Conservation (phyloP, 2,329 filamentous ascomycete species). For the Aphanocladium album region DNA sequence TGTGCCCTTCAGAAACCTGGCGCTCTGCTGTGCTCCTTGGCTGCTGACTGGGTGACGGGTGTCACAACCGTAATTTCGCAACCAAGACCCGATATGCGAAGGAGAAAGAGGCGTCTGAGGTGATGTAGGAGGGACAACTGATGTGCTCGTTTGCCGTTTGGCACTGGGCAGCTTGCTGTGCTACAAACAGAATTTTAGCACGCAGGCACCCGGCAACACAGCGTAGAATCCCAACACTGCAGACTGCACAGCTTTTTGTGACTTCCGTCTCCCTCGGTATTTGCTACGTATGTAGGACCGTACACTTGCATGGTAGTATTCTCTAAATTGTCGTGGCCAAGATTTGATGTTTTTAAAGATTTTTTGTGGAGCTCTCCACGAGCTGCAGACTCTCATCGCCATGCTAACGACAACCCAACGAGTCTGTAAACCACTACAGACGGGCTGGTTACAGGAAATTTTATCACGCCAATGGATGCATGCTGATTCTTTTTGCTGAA, state of each 20-base stretch:
- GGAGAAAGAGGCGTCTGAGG: background rate
- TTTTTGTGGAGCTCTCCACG: slow-evolving; percentile 2
- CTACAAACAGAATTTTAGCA: slow-evolving; percentile 6
- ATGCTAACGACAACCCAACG: too few species aligned
- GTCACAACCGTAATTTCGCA: background rate
- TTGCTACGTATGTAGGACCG: background rate
- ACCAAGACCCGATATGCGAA: background rate
- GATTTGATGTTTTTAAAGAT: background rate
- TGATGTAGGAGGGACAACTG: slow-evolving; percentile 3
- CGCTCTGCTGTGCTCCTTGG: background rate
- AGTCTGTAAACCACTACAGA: too few species aligned
- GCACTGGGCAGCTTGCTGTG: background rate
- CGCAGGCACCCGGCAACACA: background rate
- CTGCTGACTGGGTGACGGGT: background rate
- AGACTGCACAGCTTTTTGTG: background rate
- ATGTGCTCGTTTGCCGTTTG: slow-evolving; percentile 2
- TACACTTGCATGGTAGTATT: background rate
- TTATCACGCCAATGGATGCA: too few species aligned
- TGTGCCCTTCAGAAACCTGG: background rate
- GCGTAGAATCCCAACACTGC: background rate
- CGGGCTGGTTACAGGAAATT: too few species aligned
- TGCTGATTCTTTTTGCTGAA: too few species aligned
- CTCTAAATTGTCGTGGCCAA: background rate
- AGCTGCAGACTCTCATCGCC: background rate
- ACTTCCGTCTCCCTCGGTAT: background rate